Percentiles rank a stretch among this genome's conserved stretches.
Evolutionary conservation across 202 grass and related monocot genomes (phyloP).

Genomic region (Zoysia matrella): DNA sequence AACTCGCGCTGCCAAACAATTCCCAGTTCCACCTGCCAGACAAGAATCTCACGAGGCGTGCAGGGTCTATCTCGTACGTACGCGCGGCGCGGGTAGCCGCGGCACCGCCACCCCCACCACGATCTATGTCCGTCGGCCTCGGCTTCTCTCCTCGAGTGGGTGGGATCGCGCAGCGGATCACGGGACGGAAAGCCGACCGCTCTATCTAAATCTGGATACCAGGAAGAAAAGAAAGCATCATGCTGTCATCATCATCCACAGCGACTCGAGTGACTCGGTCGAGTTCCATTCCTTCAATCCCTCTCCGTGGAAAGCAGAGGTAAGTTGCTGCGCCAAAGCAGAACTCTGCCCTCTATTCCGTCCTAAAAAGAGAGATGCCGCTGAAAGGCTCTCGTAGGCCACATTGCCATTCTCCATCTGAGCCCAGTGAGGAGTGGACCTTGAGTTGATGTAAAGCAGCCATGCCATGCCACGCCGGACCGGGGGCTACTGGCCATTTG

Average conservation of each 20-base stretch:
- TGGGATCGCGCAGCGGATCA: background rate
- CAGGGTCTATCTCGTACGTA: slow-evolving; percentile 5
- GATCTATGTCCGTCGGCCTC: background rate
- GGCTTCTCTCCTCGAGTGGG: background rate
- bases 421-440: slow-evolving; percentile 10
- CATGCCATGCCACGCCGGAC: background rate
- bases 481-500: slow-evolving; percentile 28
- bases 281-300: slow-evolving; percentile 5
- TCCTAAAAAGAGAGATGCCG: background rate
- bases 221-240: slow-evolving; percentile 10
- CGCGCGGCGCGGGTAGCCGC: slow-evolving; percentile 13
- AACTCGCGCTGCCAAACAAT: slow-evolving; percentile 38
- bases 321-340: background rate
- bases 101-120: slow-evolving; percentile 1
- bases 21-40: slow-evolving; percentile 2
- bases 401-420: background rate
- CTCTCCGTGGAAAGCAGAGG: slow-evolving; percentile 39
- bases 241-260: background rate
- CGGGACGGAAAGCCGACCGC: slow-evolving; percentile 42
- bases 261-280: background rate
- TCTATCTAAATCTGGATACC: slow-evolving; percentile 49
- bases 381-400: slow-evolving; percentile 27
- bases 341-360: background rate
- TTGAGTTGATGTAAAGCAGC: slow-evolving; percentile 49
- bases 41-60: slow-evolving; percentile 4